Conservation (phyloP, 768 basidiomycete species). For the Psilocybe cubensis region DNA sequence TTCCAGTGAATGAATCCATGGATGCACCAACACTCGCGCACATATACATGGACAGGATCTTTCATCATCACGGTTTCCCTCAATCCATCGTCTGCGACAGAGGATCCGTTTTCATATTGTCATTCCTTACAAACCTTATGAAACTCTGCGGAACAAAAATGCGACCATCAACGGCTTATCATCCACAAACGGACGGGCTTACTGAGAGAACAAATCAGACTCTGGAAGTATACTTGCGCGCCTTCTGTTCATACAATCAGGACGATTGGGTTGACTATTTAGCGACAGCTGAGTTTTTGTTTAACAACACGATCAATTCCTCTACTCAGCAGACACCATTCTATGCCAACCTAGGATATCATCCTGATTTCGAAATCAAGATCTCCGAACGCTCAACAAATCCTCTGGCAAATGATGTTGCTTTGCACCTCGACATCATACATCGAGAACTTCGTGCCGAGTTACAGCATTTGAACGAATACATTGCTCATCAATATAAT, state of each 20-base stretch:
- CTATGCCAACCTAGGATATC: slow-evolving; percentile 35
- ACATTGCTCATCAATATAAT: slow-evolving; percentile 31
- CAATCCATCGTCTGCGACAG: slow-evolving; percentile 35
- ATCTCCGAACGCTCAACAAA: slow-evolving; percentile 29
- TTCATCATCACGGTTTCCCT: slow-evolving; percentile 37
- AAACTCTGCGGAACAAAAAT: slow-evolving; percentile 12
- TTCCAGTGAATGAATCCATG: slow-evolving; percentile 34
- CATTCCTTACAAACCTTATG: slow-evolving; percentile 28
- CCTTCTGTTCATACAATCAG: slow-evolving; percentile 40
- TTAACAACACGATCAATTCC: slow-evolving; percentile 37
- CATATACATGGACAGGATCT: slow-evolving; percentile 39
- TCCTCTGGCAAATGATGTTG: slow-evolving; percentile 34
- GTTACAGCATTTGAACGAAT: slow-evolving; percentile 30
- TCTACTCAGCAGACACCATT: slow-evolving; percentile 40
- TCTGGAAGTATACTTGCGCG: slow-evolving; percentile 39
- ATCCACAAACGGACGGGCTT: slow-evolving; percentile 22
- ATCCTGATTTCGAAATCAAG: slow-evolving; percentile 32
- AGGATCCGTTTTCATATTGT: slow-evolving; percentile 34
- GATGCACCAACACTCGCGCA: slow-evolving; percentile 32
- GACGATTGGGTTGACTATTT: slow-evolving; percentile 46
- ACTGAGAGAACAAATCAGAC: slow-evolving; percentile 22
- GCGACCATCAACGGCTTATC: slow-evolving; percentile 19
- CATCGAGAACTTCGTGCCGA: slow-evolving; percentile 37
- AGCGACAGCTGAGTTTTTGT: slow-evolving; percentile 42
- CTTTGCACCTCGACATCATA: slow-evolving; percentile 28